These are phyloP conservation scores for Suillus hirtellus DNA, from an alignment of 768 basidiomycete genomes.

Conservation along the genomic window DNA sequence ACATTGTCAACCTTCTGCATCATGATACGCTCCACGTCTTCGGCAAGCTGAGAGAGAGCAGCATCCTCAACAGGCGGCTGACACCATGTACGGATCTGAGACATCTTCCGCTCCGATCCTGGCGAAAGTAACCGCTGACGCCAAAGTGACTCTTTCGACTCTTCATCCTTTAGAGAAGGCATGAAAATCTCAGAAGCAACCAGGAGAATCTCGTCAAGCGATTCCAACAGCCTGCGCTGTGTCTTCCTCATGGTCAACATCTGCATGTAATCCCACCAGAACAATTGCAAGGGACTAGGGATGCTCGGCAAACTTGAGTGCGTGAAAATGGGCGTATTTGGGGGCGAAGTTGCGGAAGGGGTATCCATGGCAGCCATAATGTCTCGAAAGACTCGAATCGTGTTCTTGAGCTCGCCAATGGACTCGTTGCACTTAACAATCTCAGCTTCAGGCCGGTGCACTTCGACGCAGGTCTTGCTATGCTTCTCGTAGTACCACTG, in stretches of 20 bases:
- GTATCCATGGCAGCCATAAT: conserved; percentile 71
- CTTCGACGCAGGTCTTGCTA: conserved; percentile 95
- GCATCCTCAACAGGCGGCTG: conserved; percentile 84
- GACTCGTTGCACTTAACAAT: conserved; percentile 93
- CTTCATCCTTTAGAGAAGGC: conserved; percentile 81
- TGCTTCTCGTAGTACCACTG: conserved; percentile 99
- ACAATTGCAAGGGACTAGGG: conserved; percentile 74
- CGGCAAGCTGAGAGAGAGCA: conserved; percentile 77
- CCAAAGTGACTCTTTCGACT: conserved; percentile 88
- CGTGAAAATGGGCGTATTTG: conserved; percentile 57
- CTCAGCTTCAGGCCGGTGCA: conserved; percentile 94
- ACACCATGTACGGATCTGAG: conserved; percentile 81
- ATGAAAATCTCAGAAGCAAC: conserved; percentile 79
- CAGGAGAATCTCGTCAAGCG: conserved; percentile 83
- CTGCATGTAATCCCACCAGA: conserved; percentile 77
- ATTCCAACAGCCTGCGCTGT: conserved; percentile 78
- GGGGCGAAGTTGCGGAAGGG: conserved; percentile 46
- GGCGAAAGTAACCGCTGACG: conserved; percentile 89
- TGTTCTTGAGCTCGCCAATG: conserved; percentile 81
- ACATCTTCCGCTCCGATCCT: conserved; percentile 83
- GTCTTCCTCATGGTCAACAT: conserved; percentile 78
- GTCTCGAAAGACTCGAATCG: conserved; percentile 84
- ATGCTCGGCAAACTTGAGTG: conserved; percentile 72
- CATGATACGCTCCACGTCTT: conserved; percentile 88
- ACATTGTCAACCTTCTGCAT: conserved; percentile 94